phyloP scores from a whole-genome alignment of 2,329 filamentous ascomycete genomes.

The Colletotrichum endophyticum region DNA sequence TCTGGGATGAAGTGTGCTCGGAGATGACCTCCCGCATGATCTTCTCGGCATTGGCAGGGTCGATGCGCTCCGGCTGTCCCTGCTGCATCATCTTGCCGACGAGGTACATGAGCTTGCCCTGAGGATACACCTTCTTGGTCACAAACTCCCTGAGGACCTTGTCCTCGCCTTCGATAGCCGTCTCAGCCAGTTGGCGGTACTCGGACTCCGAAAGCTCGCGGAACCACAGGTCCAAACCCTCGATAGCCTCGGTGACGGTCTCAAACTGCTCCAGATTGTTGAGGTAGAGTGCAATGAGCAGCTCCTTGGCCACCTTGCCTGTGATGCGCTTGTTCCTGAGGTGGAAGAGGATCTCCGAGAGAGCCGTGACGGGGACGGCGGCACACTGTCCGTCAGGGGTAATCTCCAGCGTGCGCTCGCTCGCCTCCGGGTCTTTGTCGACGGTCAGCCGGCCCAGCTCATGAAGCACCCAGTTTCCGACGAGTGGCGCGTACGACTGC shows the following conservation, averaged over 20 bases:
- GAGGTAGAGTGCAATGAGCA: conserved; percentile 58
- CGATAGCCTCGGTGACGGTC: conserved; percentile 49
- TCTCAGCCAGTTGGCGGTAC: conserved; percentile 51
- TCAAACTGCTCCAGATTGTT: conserved; percentile 43
- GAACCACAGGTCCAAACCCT: conserved; percentile 58
- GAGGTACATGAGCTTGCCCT: conserved; percentile 66
- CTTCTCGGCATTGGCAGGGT: conserved; percentile 55
- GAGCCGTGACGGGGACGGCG: conserved; percentile 48
- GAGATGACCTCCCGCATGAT: conserved; percentile 43
- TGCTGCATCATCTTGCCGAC: conserved; percentile 63
- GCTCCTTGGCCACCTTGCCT: conserved; percentile 61
- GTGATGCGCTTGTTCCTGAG: conserved; percentile 57
- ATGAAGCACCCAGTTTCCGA: conserved; percentile 74
- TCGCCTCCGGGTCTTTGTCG: conserved; percentile 40
- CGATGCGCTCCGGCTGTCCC: conserved; percentile 59
- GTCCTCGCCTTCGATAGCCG: conserved; percentile 50
- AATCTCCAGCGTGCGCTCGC: conserved; percentile 33
- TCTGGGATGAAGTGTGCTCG: background rate
- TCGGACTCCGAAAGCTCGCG: conserved; percentile 51
- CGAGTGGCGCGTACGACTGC: conserved; percentile 49
- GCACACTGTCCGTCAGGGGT: conserved; percentile 51
- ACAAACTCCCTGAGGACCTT: conserved; percentile 52
- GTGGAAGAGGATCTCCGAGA: conserved; percentile 57
- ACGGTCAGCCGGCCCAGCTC: conserved; percentile 73
- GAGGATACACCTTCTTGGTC: conserved; percentile 49